phyloP scores from a whole-genome alignment of 108 stramenopile genomes.

The Tribonema minus region DNA sequence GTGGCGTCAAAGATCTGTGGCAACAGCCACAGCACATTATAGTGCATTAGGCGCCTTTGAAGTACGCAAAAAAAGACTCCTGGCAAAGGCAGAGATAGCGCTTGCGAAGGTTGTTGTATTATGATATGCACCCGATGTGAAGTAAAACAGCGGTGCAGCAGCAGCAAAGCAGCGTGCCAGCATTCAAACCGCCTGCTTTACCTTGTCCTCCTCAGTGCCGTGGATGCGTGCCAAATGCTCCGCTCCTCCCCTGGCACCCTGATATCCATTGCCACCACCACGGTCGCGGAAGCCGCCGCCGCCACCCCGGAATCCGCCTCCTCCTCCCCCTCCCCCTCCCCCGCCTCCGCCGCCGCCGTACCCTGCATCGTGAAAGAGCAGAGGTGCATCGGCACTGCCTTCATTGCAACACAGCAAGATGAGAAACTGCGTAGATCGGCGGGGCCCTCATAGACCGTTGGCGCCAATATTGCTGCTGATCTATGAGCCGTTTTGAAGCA shows the following conservation, averaged over 20 bases:
- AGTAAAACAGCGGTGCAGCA: not conserved
- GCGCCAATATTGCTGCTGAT: too few relatives aligned
- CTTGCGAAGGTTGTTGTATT: too few relatives aligned
- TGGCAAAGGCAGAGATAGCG: too few relatives aligned
- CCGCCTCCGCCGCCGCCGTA: conserved; percentile 8
- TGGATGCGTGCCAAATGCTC: conserved; percentile 92
- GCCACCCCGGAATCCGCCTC: conserved; percentile 2
- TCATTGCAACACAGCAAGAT: too few relatives aligned
- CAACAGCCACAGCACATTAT: not conserved
- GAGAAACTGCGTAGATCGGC: too few relatives aligned
- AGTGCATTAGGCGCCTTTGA: not conserved
- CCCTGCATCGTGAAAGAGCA: not conserved
- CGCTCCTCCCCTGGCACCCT: conserved; percentile 62
- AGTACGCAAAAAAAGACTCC: too few relatives aligned
- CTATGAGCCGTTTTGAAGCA: too few relatives aligned
- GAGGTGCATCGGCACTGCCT: too few relatives aligned
- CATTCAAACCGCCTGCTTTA: not conserved
- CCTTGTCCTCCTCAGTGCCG: conserved; percentile 96
- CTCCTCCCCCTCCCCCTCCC: conserved; percentile 13
- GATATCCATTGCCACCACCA: conserved; percentile 9
- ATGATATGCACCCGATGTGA: too few relatives aligned
- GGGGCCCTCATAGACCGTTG: too few relatives aligned
- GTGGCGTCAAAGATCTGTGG: too few relatives aligned
- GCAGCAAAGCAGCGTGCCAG: not conserved
- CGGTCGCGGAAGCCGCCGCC: not conserved